phyloP scores from a whole-genome alignment of 768 basidiomycete species.

The Termitomyces eurrhizus region DNA sequence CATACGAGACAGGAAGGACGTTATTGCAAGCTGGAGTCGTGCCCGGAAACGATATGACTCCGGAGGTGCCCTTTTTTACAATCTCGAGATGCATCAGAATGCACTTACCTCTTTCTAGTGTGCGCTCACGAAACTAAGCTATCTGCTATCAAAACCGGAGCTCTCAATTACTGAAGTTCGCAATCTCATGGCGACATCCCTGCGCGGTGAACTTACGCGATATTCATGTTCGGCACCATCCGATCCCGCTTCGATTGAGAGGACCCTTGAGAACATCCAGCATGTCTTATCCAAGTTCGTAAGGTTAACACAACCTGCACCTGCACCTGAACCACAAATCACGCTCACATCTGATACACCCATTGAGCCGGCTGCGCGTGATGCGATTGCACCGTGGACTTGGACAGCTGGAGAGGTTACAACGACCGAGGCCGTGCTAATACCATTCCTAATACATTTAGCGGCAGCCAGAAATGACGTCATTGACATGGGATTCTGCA shows the following conservation, averaged over 20 bases:
- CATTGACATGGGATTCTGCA: constrained; percentile 58
- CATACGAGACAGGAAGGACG: constrained; percentile 75
- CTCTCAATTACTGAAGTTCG: constrained; percentile 67
- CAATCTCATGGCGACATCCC: constrained; percentile 66
- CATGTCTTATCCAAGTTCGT: constrained; percentile 66
- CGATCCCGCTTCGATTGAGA: constrained; percentile 36
- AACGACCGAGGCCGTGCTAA: constrained; percentile 62
- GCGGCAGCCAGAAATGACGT: constrained; percentile 71
- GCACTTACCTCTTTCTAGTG: constrained; percentile 45
- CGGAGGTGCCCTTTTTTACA: constrained; percentile 55
- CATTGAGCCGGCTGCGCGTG: constrained; percentile 35
- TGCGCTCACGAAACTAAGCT: constrained; percentile 85
- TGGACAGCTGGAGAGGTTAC: constrained; percentile 75
- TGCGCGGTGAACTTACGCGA: constrained; percentile 86
- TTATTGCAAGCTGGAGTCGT: constrained; percentile 74
- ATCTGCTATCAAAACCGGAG: constrained; percentile 84
- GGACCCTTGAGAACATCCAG: constrained; percentile 58
- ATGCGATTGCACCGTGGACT: constrained; percentile 66
- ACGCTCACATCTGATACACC: constrained; percentile 31
- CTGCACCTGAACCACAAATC: constrained; percentile 31
- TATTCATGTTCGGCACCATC: constrained; percentile 38
- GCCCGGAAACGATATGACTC: constrained; percentile 90
- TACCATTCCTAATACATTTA: constrained; percentile 76
- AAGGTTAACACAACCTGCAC: constrained; percentile 44
- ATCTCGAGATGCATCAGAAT: neutral